These are phyloP conservation scores for Poteriospumella lacustris DNA, from an alignment of 108 stramenopile genomes.

Conservation along the genomic window DNA sequence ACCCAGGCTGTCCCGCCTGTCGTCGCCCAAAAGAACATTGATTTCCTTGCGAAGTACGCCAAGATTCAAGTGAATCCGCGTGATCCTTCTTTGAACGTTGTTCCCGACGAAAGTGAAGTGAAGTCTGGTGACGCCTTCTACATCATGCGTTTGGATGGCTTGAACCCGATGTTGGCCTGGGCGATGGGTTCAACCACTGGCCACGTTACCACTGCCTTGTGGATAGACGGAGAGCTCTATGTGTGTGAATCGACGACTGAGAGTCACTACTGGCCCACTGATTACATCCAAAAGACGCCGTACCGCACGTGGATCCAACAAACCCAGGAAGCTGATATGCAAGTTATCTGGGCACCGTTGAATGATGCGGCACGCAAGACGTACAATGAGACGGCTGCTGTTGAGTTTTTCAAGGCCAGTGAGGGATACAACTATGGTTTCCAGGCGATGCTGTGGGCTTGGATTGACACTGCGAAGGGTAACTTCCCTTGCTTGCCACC, in stretches of 20 bases:
- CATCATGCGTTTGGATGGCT: constrained; percentile 30
- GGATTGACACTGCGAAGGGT: constrained; percentile 20
- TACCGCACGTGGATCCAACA: constrained; percentile 3
- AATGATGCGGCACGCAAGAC: constrained; percentile 10
- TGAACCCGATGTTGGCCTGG: constrained; percentile 35
- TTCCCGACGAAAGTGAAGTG: constrained; percentile 6
- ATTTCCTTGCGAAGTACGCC: constrained; percentile 19
- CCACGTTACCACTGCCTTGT: constrained; percentile 33
- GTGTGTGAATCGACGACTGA: constrained; percentile 24
- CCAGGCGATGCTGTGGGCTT: constrained; percentile 17
- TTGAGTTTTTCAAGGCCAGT: constrained; percentile 2
- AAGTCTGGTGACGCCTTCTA: constrained; percentile 20
- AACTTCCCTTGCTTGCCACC: constrained; percentile 28
- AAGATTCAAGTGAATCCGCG: neutral
- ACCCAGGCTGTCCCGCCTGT: neutral
- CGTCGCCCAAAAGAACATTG: neutral
- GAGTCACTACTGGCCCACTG: constrained; percentile 17
- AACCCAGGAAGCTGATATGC: neutral
- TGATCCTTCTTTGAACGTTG: neutral
- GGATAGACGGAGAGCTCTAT: constrained; percentile 28
- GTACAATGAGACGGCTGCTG: constrained; percentile 2
- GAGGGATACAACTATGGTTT: constrained; percentile 22
- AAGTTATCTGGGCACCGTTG: constrained; percentile 12
- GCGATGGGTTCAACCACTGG: constrained; percentile 31
- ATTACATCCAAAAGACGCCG: neutral